phyloP scores from a whole-genome alignment of 352 stramenopile genomes.

The Vaucheria bursata region DNA sequence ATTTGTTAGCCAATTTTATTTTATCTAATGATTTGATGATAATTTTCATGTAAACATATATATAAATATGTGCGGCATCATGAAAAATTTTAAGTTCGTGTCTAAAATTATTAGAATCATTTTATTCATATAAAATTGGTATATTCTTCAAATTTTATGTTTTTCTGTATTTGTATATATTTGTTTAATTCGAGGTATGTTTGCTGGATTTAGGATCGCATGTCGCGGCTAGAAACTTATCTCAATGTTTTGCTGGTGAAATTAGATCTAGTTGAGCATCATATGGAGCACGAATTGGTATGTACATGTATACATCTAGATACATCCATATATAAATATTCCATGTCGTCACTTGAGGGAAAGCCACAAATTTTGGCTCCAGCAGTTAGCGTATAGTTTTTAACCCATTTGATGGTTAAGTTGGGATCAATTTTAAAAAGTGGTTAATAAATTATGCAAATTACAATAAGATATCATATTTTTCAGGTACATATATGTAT shows the following conservation, averaged over 20 bases:
- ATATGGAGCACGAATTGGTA: constrained; percentile 12
- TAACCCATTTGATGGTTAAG: neutral
- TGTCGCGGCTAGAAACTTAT: constrained; percentile 26
- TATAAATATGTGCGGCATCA: no score
- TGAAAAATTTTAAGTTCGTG: no score
- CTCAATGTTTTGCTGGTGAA: constrained; percentile 21
- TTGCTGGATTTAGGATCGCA: neutral
- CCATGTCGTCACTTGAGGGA: no score
- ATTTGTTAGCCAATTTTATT: no score
- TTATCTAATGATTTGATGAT: no score
- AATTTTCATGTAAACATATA: no score
- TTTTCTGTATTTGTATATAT: no score
- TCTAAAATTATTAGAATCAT: no score
- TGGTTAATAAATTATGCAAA: neutral
- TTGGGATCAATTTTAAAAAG: neutral
- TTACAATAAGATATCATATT: neutral
- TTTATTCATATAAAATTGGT: no score
- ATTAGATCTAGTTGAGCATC: constrained; percentile 17
- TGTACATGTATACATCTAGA: no score
- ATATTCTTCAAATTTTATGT: no score
- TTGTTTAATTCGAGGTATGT: no score
- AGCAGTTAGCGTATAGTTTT: neutral
- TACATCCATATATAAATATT: neutral
- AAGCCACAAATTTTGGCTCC: neutral
- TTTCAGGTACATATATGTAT: neutral